Percentiles rank a stretch among this genome's conserved stretches.
These are phyloP conservation scores for Fennellomyces sp. DNA, from an alignment of 371 early-diverging fungal species.

Conservation along the genomic window DNA sequence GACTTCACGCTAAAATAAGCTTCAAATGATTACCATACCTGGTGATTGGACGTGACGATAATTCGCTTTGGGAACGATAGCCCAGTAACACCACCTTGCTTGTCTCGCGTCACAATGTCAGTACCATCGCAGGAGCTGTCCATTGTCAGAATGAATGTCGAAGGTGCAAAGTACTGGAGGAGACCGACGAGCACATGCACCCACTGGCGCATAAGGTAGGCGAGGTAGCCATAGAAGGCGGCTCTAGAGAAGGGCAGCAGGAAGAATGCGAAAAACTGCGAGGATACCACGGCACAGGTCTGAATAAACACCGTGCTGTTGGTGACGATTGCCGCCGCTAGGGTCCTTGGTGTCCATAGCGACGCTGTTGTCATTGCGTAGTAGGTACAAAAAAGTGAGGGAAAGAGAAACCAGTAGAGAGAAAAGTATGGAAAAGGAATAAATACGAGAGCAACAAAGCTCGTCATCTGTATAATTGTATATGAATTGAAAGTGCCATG, in stretches of 20 bases:
- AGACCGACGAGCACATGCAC: conserved; percentile 59
- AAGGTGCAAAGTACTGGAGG: conserved; percentile 69
- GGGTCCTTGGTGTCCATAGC: conserved; percentile 29
- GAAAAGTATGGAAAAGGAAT: neutral
- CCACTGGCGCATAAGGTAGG: conserved; percentile 62
- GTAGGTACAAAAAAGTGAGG: neutral
- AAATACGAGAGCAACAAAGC: neutral
- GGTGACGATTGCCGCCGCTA: conserved; percentile 23
- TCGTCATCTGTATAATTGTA: no score
- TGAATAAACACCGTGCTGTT: conserved; percentile 37
- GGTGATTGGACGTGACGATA: conserved; percentile 80
- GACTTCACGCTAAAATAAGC: no score
- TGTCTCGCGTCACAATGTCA: conserved; percentile 19
- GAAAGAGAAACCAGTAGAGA: neutral
- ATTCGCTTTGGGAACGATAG: conserved; percentile 49
- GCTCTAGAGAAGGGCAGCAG: conserved; percentile 35
- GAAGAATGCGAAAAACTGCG: conserved; percentile 36
- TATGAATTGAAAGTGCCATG: no score
- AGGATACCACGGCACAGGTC: conserved; percentile 28
- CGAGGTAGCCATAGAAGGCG: conserved; percentile 52
- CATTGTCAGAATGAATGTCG: conserved; percentile 58
- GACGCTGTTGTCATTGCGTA: neutral
- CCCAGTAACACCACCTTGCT: conserved; percentile 16
- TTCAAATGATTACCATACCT: conserved; percentile 45
- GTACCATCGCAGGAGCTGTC: conserved; percentile 46